Base-by-base conservation (phyloP, 768 basidiomycete species). In the Suillus bovinus region DNA sequence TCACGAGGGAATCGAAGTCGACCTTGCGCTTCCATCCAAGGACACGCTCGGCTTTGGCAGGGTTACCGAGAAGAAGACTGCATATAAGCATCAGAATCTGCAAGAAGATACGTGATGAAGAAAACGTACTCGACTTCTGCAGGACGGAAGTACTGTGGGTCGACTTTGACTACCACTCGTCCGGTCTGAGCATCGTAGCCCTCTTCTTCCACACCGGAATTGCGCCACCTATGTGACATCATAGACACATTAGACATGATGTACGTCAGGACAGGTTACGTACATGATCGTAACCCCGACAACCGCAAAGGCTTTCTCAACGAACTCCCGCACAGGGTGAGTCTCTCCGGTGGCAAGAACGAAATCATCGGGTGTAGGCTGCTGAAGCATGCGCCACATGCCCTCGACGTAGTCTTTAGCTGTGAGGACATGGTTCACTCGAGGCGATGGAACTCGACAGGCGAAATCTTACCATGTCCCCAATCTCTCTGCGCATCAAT, bases 371-470 rank as follows among this genome's bases (percentile, higher is more conserved):
- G 96, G 79, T 24, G 69, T 63, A 8, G 87, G 80, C 75, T 96
- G 94, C 75, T 99, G 96, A 50, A 98, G 86, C 86, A 99, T 94
- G 71, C 83, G 82, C 94, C 95, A 97, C 96, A 97, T 97, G 44
- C 96, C 96, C 77, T 98, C 96, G 11, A 97, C 90, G 73, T 96
- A 97, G 74, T 94, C 91, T 63, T 85, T 86, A 56, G 91, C 91
- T 92, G 63, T 24, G 41, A 57, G 55, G n/a, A 13, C 17, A 29
- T n/a, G 38, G 4, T 39, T 38, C 17, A 24, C 10, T 4, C 1
- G 55, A 29, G 17, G 20, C 27, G 14, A 11, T 13, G 31, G 20
- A 10, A 29, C n/a, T 52, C 3, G 16, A 38, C 22, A 27, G 55
- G 36, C 20, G 46, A 58, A 38, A 44, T 77, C 85, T 58, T 62